Base-by-base conservation (phyloP, 768 basidiomycete genomes). In the Rhizopogon vinicolor region DNA sequence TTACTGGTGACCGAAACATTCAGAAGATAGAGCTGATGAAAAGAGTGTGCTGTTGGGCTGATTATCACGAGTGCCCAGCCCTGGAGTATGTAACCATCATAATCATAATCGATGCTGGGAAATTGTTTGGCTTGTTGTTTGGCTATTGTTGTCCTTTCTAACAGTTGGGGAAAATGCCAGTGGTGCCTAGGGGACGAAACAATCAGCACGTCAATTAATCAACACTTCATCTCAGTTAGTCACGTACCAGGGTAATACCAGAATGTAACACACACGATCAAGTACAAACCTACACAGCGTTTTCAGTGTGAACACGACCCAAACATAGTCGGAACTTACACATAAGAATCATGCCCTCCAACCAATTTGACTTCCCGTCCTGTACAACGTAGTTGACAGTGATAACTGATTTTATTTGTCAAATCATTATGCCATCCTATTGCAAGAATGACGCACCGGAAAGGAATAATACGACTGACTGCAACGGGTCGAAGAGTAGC, bases 281-380 rank as follows among this genome's bases (percentile, higher is more conserved):
- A 63, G 65, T 83, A 85, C 16, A 83, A 69, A 56, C 78, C 78
- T 80, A 39, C 4, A 39, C 37, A 54, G 5, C 7, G 25, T 13
- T 13, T 7, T 14, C 25, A 29, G 40, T 41, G 68, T 12, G 7
- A 31, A 25, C n/a, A 14, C 41, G 44, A 46, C 33, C 22, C 9
- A 31, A 37, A 42, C 13, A 13, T 1, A 16, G 39, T 18, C 10
- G 44, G 28, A 7, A 66, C 75, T 46, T 59, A 81, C 86, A 83
- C 54, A 91, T 81, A n/a, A 92, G 77, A 54, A 91, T 84, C 62
- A 85, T 70, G 22, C 91, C 92, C 69, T 96, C 93, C n/a, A 97
- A 76, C 85, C 93, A 97, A 68, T 95, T 96, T 29, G 87, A 90
- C 65, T 84, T 89, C 12, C 93, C 93, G 61, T 97, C 95, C 48